Evolutionary conservation across 2,329 filamentous ascomycete species (phyloP), one percentile per base, ranked within the genome.

Genomic region (Colletotrichum kahawae): DNA sequence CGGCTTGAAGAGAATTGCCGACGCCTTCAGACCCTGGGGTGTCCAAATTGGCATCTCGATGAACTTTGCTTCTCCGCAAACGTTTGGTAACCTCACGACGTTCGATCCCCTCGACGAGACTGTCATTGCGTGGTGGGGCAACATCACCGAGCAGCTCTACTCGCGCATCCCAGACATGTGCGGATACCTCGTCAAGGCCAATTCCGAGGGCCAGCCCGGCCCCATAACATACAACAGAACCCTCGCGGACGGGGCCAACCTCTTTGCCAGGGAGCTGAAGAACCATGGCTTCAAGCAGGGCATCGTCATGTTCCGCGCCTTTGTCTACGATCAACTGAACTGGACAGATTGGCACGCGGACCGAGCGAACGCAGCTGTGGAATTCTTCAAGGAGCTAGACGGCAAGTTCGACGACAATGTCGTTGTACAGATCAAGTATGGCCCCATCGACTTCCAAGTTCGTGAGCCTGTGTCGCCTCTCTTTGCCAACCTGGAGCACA

Each of bases 361-460:
- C 80, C 89, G 93, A 3, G 93, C 93, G 2, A 94, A 94, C 70
- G 93, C 92, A 0, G 92, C 92, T 0, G 91, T 94, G 0, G 86
- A 94, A 1, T 93, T 90, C 82, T 94, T 95, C 81, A 85, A 90
- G 18, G 86, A 87, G 1, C 87, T 94, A 0, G 93, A 95, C 78
- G 89, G 87, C 7, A 81, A 92, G 74, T 95, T 95, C 71, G 91
- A 93, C 27, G 90, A 92, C 60, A 95, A 95, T 62, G 92, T 94
- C 0, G 87, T 95, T 0, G 87, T 95, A 4, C 93, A 95, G 80
- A 92, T 95, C 82, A 95, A 95, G 82, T 94, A 93, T 76, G 93
- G 93, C 0, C 92, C 93, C 0, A 94, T 94, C 74, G 93, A 95
- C 79, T 94, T 95, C 82, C 93, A 94, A 79, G 91, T 94, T 13